phyloP scores from a whole-genome alignment of 805 yeast species.

The Ogataea philodendri region DNA sequence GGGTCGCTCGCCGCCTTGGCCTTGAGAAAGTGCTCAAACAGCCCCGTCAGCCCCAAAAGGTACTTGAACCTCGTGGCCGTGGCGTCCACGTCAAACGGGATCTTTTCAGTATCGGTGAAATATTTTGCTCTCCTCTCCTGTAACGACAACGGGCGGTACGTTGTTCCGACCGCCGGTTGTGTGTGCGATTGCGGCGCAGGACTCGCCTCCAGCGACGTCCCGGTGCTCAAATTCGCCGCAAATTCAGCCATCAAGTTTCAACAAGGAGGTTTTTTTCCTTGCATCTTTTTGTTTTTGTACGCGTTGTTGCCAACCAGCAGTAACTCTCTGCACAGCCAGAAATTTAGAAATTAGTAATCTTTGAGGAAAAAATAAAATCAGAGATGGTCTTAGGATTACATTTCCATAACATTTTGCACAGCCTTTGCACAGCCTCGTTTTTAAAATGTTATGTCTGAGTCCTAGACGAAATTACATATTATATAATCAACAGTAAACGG shows the following conservation, averaged over 20 bases:
- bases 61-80: constrained; percentile 68
- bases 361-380: not conserved
- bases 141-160: constrained; percentile 6
- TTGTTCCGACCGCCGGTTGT: constrained; percentile 13
- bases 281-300: constrained; percentile 6
- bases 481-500: no score
- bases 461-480: no score
- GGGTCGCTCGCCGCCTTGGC: constrained; percentile 63
- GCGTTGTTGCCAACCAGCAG: constrained; percentile 5
- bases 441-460: no score
- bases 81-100: constrained; percentile 49
- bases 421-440: no score
- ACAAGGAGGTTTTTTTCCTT: constrained; percentile 2
- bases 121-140: constrained; percentile 24
- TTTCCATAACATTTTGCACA: no score
- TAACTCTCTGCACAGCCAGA: no score
- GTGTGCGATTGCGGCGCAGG: constrained; percentile 5
- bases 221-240: constrained; percentile 13
- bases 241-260: constrained; percentile 4
- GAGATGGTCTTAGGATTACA: no score
- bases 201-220: constrained; percentile 15
- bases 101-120: constrained; percentile 34
- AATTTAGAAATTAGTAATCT: constrained; percentile 5
- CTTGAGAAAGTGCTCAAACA: constrained; percentile 67
- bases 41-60: constrained; percentile 59